Percentiles rank a stretch among this genome's conserved stretches.
These are phyloP conservation scores for Proliferodiscus dingleyae DNA, from an alignment of 2,329 filamentous ascomycete species.

Conservation along the genomic window DNA sequence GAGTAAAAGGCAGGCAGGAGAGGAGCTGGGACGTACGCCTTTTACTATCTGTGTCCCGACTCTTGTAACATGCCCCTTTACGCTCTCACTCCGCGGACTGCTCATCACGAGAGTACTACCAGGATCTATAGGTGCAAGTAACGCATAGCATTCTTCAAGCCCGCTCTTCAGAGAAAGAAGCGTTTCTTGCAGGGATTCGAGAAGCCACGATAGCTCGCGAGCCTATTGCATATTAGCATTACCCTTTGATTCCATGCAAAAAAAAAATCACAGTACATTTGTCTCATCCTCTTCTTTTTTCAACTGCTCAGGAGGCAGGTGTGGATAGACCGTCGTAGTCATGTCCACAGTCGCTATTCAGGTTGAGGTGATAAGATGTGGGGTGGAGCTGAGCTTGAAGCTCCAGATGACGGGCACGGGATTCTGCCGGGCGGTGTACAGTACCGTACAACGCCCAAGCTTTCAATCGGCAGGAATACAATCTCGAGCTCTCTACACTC, in stretches of 20 bases:
- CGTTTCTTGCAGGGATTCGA: slow-evolving; percentile 32
- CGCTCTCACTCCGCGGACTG: slow-evolving; percentile 77
- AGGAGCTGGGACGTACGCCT: slow-evolving; percentile 54
- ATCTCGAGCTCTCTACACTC: neutral
- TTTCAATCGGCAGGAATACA: neutral
- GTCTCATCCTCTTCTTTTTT: slow-evolving; percentile 29
- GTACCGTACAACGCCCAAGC: neutral
- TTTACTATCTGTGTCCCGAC: slow-evolving; percentile 89
- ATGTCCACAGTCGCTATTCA: slow-evolving; percentile 6
- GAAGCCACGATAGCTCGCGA: slow-evolving; percentile 32
- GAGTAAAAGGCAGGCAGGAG: neutral
- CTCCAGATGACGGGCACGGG: slow-evolving; percentile 1
- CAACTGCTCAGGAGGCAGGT: slow-evolving; percentile 21
- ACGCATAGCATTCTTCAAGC: slow-evolving; percentile 80
- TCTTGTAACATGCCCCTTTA: slow-evolving; percentile 89
- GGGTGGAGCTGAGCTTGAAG: neutral
- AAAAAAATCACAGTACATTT: slow-evolving; percentile 25
- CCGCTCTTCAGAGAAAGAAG: slow-evolving; percentile 42
- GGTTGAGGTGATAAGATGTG: neutral
- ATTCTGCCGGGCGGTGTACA: neutral
- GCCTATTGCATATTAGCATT: slow-evolving; percentile 19
- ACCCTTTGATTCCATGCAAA: neutral
- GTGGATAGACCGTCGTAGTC: slow-evolving; percentile 27
- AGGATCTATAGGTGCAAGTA: slow-evolving; percentile 78
- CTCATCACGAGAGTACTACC: slow-evolving; percentile 87